Conservation (phyloP, 257 asterid species). For the Ehretia macrophylla region DNA sequence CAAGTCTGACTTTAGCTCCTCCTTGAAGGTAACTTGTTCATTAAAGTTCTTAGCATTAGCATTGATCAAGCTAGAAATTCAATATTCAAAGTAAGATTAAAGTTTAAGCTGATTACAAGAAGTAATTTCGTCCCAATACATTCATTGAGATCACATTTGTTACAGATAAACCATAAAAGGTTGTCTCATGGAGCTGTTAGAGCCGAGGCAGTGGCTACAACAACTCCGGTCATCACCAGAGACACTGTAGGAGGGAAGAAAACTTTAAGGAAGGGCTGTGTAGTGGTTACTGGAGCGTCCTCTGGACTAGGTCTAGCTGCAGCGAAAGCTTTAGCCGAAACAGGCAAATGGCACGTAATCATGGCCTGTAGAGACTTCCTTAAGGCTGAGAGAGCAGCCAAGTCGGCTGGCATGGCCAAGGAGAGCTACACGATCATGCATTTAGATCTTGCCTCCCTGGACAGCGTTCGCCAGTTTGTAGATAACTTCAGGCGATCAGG, state of each 20-base stretch:
- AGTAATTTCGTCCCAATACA: too few species aligned
- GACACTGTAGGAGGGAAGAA: conserved; percentile 51
- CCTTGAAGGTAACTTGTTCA: conserved; percentile 8
- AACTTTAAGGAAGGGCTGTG: conserved; percentile 63
- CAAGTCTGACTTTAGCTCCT: conserved; percentile 42
- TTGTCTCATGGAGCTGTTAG: conserved; percentile 20
- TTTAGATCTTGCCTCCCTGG: conserved; percentile 80
- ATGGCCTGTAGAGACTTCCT: conserved; percentile 91
- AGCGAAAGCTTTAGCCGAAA: conserved; percentile 71
- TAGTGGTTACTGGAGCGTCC: conserved; percentile 73
- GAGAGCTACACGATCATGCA: conserved; percentile 77
- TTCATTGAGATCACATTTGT: too few species aligned
- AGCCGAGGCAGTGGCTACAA: conserved; percentile 48
- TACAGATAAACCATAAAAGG: conserved; percentile 8
- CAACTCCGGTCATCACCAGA: conserved; percentile 45
- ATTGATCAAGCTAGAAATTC: neutral
- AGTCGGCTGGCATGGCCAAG: conserved; percentile 54
- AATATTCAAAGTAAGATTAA: neutral
- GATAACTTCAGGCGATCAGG: conserved; percentile 56
- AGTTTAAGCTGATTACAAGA: too few species aligned
- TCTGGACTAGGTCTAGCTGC: conserved; percentile 84
- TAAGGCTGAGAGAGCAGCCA: conserved; percentile 81
- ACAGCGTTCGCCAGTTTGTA: conserved; percentile 76
- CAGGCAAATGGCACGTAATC: conserved; percentile 81
- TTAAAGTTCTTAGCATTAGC: neutral